Conservation (phyloP, 1,284 basidiomycete species). For the Leccinum fuscescens region DNA sequence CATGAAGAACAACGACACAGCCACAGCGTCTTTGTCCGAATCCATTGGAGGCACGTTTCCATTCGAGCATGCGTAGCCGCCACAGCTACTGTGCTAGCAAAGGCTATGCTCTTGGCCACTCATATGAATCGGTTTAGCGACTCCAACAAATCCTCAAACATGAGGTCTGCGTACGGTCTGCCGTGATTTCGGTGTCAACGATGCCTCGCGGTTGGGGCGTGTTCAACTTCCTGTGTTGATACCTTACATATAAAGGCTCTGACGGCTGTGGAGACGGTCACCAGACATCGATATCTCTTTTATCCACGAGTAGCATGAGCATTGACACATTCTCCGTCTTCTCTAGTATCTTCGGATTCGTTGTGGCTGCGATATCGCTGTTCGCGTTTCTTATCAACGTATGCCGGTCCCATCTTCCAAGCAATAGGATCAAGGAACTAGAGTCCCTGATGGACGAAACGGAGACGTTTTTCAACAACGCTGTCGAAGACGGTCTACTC, state of each 20-base stretch:
- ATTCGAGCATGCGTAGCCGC: too few species aligned
- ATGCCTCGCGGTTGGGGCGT: background rate
- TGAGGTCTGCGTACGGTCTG: background rate
- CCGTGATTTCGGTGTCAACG: background rate
- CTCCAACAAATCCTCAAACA: background rate
- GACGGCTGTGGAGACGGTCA: background rate
- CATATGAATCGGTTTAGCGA: background rate
- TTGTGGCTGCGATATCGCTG: slow-evolving; percentile 3
- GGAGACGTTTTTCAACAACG: background rate
- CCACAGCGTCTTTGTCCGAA: too few species aligned
- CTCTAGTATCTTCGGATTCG: slow-evolving; percentile 5
- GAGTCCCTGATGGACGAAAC: slow-evolving; percentile 11
- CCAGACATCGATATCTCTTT: background rate
- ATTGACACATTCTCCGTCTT: background rate
- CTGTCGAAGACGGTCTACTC: slow-evolving; percentile 11
- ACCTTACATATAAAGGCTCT: background rate
- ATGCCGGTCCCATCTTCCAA: slow-evolving; percentile 10
- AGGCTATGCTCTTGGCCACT: background rate
- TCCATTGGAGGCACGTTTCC: too few species aligned
- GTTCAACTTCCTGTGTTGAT: background rate
- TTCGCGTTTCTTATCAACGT: background rate
- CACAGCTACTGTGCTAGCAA: too few species aligned
- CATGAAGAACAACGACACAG: background rate
- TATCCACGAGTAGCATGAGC: background rate
- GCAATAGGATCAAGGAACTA: slow-evolving; percentile 8